A percentile compares a stretch with the other conserved stretches of the same genome.
Conservation (phyloP, 2,329 filamentous ascomycete genomes). For the Sphaerulina vaccinii region DNA sequence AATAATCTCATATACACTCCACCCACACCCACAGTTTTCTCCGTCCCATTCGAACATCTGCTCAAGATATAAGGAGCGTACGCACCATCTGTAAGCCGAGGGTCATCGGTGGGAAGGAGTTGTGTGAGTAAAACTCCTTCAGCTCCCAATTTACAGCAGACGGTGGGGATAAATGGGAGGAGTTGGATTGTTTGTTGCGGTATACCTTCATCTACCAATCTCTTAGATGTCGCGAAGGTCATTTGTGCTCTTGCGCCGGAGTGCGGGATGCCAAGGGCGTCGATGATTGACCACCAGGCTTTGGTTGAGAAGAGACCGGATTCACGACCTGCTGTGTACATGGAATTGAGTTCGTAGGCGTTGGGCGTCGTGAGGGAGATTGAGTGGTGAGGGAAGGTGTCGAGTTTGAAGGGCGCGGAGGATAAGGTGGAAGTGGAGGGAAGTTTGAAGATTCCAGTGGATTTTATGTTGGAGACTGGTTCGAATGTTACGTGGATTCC, state of each 20-base stretch:
- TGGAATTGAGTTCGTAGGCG: conserved; percentile 72
- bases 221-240: conserved; percentile 62
- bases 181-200: conserved; percentile 82
- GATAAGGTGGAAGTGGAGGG: conserved; percentile 17
- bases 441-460: conserved; percentile 62
- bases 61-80: conserved; percentile 70
- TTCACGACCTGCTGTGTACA: conserved; percentile 69
- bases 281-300: conserved; percentile 77
- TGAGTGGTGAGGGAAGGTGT: conserved; percentile 60
- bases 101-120: conserved; percentile 66
- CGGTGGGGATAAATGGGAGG: conserved; percentile 80
- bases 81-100: conserved; percentile 61
- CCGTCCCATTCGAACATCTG: conserved; percentile 51
- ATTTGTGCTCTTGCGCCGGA: conserved; percentile 69
- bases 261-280: conserved; percentile 73
- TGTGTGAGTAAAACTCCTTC: conserved; percentile 74
- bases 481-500: conserved; percentile 76
- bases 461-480: conserved; percentile 82
- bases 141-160: conserved; percentile 79
- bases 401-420: conserved; percentile 20
- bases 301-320: conserved; percentile 66
- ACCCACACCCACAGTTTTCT: conserved; percentile 57
- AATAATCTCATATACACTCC: conserved; percentile 80
- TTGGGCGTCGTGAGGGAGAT: conserved; percentile 81
- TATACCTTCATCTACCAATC: conserved; percentile 74